Evolutionary conservation across 2,329 filamentous ascomycete species (phyloP).

Genomic region (Ophiocordyceps camponoti-floridani): DNA sequence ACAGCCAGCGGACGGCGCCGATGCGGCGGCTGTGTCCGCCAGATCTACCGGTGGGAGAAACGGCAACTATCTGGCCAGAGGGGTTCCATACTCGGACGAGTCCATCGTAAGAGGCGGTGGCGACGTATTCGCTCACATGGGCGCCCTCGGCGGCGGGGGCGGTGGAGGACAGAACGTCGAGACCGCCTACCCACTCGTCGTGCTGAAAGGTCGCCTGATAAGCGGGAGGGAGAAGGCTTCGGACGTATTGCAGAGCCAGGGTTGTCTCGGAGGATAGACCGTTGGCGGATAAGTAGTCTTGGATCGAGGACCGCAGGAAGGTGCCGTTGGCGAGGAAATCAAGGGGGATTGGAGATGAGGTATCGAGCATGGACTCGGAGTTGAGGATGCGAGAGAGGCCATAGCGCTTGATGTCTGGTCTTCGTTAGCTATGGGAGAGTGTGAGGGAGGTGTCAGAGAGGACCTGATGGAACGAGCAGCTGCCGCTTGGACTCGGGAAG

Average conservation of each 20-base stretch:
- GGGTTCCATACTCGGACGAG: slow-evolving; percentile 77
- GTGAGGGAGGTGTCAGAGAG: background rate
- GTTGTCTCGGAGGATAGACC: slow-evolving; percentile 81
- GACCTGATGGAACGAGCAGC: slow-evolving; percentile 43
- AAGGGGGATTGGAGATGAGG: slow-evolving; percentile 52
- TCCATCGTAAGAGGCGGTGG: slow-evolving; percentile 92
- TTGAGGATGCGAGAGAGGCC: slow-evolving; percentile 53
- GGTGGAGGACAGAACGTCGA: slow-evolving; percentile 60
- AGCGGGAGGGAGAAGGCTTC: slow-evolving; percentile 72
- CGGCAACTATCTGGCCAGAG: slow-evolving; percentile 69
- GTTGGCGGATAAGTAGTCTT: slow-evolving; percentile 73
- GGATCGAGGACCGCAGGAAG: slow-evolving; percentile 75
- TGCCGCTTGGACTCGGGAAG: slow-evolving; percentile 44
- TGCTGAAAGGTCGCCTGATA: slow-evolving; percentile 90
- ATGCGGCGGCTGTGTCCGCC: slow-evolving; percentile 62
- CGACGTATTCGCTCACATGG: slow-evolving; percentile 34
- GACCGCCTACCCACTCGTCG: slow-evolving; percentile 86
- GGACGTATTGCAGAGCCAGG: slow-evolving; percentile 80
- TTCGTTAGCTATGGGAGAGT: background rate
- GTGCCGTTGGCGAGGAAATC: slow-evolving; percentile 93
- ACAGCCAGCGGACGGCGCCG: slow-evolving; percentile 72
- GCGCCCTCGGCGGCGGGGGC: slow-evolving; percentile 31
- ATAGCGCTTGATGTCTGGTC: slow-evolving; percentile 45
- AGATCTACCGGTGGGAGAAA: slow-evolving; percentile 45
- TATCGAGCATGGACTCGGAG: slow-evolving; percentile 53